Conservation (phyloP, 2,329 filamentous ascomycete species). For the Ophiocordyceps robertsii region DNA sequence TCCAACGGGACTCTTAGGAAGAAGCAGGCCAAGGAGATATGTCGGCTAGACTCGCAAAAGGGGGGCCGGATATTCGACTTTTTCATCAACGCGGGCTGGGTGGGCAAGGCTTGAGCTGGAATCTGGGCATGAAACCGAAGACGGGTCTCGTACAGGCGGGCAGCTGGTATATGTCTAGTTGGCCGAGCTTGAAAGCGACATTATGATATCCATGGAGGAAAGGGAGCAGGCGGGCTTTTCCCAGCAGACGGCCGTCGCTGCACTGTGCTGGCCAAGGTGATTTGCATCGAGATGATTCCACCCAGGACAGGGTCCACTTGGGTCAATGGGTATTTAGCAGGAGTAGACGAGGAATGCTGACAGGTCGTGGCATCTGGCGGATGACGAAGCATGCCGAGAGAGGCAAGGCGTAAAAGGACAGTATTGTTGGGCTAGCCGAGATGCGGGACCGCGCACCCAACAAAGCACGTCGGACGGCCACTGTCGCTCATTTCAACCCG, state of each 20-base stretch:
- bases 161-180: background rate
- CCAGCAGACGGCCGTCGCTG: background rate
- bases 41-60: slow-evolving; percentile 71
- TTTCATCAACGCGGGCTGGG: slow-evolving; percentile 85
- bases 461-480: too few species aligned
- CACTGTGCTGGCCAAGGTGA: too few species aligned
- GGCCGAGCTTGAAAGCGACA: background rate
- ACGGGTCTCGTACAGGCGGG: background rate
- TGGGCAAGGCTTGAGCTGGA: slow-evolving; percentile 56
- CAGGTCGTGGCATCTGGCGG: too few species aligned
- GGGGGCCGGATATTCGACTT: slow-evolving; percentile 84
- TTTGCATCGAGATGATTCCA: too few species aligned
- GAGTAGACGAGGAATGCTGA: too few species aligned
- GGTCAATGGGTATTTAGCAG: too few species aligned
- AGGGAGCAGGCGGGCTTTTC: background rate
- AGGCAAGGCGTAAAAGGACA: too few species aligned
- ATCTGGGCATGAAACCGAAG: background rate
- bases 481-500: too few species aligned
- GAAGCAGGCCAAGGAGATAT: slow-evolving; percentile 83
- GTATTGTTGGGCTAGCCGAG: too few species aligned
- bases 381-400: too few species aligned
- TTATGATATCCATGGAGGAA: background rate
- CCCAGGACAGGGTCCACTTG: too few species aligned
- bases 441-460: too few species aligned
- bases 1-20: slow-evolving; percentile 82